Evolutionary conservation across 768 basidiomycete species (phyloP).

Genomic region (Mycena rebaudengoi): DNA sequence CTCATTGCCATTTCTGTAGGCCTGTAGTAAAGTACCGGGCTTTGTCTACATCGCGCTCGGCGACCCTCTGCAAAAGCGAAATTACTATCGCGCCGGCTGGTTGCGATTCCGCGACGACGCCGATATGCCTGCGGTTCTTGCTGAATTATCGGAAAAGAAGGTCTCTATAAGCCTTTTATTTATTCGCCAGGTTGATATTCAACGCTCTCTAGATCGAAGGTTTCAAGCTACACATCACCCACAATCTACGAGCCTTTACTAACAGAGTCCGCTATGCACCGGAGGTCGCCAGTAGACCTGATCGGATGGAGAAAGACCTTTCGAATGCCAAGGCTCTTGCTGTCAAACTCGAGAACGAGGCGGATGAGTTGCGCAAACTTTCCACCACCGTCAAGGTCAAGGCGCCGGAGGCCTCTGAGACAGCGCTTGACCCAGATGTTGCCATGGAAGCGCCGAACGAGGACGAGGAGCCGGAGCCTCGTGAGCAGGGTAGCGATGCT

Average conservation of each 20-base stretch:
- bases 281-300: constrained; percentile 80
- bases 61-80: constrained; percentile 91
- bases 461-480: constrained; percentile 65
- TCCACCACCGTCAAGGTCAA: constrained; percentile 36
- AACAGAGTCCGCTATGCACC: constrained; percentile 85
- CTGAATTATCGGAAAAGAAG: constrained; percentile 85
- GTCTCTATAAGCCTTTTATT: constrained; percentile 47
- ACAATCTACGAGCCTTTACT: constrained; percentile 79
- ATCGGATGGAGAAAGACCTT: constrained; percentile 84
- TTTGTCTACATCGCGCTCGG: constrained; percentile 91
- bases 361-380: constrained; percentile 57
- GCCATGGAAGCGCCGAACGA: constrained; percentile 46
- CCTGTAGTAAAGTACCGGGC: constrained; percentile 78
- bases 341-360: constrained; percentile 77
- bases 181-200: constrained; percentile 1
- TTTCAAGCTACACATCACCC: constrained; percentile 92
- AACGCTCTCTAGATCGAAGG: constrained; percentile 83
- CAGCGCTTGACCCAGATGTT: constrained; percentile 27
- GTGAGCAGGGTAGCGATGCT: constrained; percentile 75
- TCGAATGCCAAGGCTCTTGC: constrained; percentile 79
- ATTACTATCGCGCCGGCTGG: constrained; percentile 96
- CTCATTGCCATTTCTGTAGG: constrained; percentile 56
- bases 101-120: constrained; percentile 85
- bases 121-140: constrained; percentile 79
- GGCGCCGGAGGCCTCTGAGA: constrained; percentile 33